Evolutionary conservation across 2,329 filamentous ascomycete genomes (phyloP).

Genomic region (Ophiostoma montium): DNA sequence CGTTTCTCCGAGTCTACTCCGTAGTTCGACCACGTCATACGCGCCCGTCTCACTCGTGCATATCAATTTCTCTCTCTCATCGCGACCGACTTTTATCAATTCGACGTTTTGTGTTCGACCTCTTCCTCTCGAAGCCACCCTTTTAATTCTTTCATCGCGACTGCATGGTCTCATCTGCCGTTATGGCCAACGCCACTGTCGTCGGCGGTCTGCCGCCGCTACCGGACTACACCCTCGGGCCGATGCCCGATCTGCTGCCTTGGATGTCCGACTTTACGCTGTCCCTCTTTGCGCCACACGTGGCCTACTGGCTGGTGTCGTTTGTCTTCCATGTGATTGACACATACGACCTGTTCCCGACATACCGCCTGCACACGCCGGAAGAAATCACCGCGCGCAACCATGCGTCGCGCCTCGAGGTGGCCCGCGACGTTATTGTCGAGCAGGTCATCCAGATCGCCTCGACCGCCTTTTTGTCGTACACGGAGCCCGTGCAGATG

Average conservation of each 20-base stretch:
- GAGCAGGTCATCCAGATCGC: conserved; percentile 82
- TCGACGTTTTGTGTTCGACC: too few relatives aligned
- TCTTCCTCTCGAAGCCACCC: background rate
- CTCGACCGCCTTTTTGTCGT: conserved; percentile 51
- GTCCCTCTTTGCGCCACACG: conserved; percentile 58
- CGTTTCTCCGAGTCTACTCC: background rate
- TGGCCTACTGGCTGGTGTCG: conserved; percentile 81
- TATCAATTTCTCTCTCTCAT: background rate
- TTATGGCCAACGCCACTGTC: conserved; percentile 39
- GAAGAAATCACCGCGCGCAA: conserved; percentile 81
- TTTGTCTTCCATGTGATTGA: conserved; percentile 81
- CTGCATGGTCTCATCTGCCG: conserved; percentile 25
- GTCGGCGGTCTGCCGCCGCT: conserved; percentile 64
- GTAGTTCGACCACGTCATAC: background rate
- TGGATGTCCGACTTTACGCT: conserved; percentile 73
- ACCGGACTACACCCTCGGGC: conserved; percentile 61
- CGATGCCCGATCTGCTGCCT: conserved; percentile 57
- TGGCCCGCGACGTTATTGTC: conserved; percentile 77
- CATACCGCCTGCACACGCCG: conserved; percentile 90
- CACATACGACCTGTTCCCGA: conserved; percentile 67
- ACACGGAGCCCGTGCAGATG: conserved; percentile 60
- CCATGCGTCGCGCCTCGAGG: conserved; percentile 70
- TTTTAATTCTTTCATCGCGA: background rate
- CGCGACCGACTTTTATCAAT: background rate
- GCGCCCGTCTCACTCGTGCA: background rate